These are phyloP conservation scores for Dendrocalamus latiflorus DNA, from an alignment of 202 grass and related monocot species.

Conservation along the genomic window DNA sequence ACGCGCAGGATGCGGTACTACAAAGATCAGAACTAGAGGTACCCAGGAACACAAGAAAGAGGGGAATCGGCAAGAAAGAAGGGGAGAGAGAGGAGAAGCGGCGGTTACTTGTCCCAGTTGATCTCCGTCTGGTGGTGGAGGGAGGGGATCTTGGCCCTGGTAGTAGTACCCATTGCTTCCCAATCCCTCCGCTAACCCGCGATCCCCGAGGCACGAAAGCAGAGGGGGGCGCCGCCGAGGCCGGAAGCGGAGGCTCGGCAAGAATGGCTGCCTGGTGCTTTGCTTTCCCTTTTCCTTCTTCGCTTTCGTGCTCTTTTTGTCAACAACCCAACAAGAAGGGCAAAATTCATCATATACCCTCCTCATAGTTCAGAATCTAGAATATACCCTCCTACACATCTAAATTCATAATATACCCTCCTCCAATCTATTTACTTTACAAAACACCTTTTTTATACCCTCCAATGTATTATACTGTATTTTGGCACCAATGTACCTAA, in stretches of 20 bases:
- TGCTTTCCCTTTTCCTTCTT: neutral
- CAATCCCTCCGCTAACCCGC: neutral
- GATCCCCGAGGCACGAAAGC: neutral
- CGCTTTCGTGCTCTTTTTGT: constrained; percentile 25
- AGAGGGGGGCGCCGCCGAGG: neutral
- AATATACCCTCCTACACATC: too few relatives aligned
- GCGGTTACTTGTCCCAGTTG: constrained; percentile 94
- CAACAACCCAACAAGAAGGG: neutral
- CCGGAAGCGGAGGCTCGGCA: neutral
- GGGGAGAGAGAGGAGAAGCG: neutral
- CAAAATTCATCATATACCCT: too few relatives aligned
- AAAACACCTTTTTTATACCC: too few relatives aligned
- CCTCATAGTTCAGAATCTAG: too few relatives aligned
- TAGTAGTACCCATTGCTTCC: constrained; percentile 35
- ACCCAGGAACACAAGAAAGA: neutral
- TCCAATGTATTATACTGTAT: too few relatives aligned
- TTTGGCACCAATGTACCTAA: too few relatives aligned
- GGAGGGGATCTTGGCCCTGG: constrained; percentile 51
- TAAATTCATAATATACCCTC: too few relatives aligned
- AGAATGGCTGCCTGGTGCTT: constrained; percentile 8
- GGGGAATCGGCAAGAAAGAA: neutral
- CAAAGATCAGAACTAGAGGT: constrained; percentile 8
- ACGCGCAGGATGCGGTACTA: neutral
- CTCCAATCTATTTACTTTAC: too few relatives aligned
- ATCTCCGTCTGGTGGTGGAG: constrained; percentile 89